phyloP scores from a whole-genome alignment of 495 filamentous ascomycete genomes.

The Penicilliopsis zonata region DNA sequence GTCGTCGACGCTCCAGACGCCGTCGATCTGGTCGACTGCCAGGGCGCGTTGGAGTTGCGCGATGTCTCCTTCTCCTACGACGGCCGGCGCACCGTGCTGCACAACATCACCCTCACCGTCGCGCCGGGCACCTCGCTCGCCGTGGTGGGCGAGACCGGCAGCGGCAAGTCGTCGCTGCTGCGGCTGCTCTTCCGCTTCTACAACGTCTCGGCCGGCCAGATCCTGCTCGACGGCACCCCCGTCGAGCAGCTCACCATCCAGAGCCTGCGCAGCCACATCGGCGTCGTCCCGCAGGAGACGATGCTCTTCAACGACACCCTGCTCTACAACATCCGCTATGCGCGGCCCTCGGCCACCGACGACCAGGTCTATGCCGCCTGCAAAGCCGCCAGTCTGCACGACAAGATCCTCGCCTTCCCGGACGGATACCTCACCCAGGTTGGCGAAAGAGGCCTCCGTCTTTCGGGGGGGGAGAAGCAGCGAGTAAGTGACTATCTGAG shows the following conservation, averaged over 20 bases:
- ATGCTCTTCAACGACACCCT: constrained; percentile 77
- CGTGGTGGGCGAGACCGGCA: constrained; percentile 76
- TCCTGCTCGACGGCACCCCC: constrained; percentile 61
- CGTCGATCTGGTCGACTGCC: constrained; percentile 37
- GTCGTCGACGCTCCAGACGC: constrained; percentile 49
- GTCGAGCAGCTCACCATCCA: constrained; percentile 68
- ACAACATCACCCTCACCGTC: constrained; percentile 57
- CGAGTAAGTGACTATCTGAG: too few relatives aligned
- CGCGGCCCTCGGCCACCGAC: constrained; percentile 61
- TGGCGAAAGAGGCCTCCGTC: constrained; percentile 72
- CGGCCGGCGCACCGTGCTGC: constrained; percentile 61
- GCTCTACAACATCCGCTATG: constrained; percentile 81
- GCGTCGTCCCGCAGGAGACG: constrained; percentile 79
- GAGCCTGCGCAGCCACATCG: constrained; percentile 63
- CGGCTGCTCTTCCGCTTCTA: constrained; percentile 79
- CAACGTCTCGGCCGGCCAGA: constrained; percentile 54
- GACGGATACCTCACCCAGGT: constrained; percentile 72
- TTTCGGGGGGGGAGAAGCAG: constrained; percentile 81
- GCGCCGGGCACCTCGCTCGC: constrained; percentile 71
- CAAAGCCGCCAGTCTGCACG: constrained; percentile 68
- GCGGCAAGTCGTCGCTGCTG: constrained; percentile 82
- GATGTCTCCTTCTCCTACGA: constrained; percentile 77
- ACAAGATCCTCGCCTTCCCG: constrained; percentile 72
- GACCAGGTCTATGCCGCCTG: constrained; percentile 67
- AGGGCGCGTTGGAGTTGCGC: constrained; percentile 60